Base-by-base conservation (phyloP, 371 early-diverging fungal species). In the Rhizopus arrhizus region DNA sequence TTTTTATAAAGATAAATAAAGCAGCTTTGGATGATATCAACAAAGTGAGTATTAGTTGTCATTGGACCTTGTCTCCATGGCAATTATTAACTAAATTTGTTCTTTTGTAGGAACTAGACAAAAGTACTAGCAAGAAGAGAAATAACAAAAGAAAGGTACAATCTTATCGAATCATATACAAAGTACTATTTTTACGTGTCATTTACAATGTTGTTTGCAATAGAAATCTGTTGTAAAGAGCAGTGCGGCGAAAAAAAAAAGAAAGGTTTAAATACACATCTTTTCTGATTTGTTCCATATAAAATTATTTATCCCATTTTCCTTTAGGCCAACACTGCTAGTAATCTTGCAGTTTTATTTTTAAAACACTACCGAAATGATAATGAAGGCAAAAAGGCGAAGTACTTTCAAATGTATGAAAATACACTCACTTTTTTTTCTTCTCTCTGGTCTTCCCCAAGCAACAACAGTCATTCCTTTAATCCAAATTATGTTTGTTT, bases 401-500 rank as follows among this genome's bases (percentile, higher is more conserved):
- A 52, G 7, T 52, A 59, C 59, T 59, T 59, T 52, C 43, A 59
- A 31, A 43, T 16, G 59, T 59, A 52, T 52, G 59, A 33, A 50
- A 43, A 59, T 59, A 32, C 51, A 29, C 32, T 3, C 33, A 32
- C 36, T 36, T 36, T 36, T 51, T 42, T 59, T 48, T 47, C 54
- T 58, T 54, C 35, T 53, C 35, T 41, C 48, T 58, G 64, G 54
- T 8, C 53, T 54, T 16, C 31, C 64, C 10, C 54, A 36, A 11
- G 2, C 34, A 46, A 40, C 46, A 52, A 41, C 58, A 16, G 11
- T 15, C 6, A 51, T 57, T 11, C 53, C 56, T 10, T 6, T 62
- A 4, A 41, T 56, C 49, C 62, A 62, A 45, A 56, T 51, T 22
- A 56, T 62, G 62, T n/a, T n/a, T n/a, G n/a, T n/a, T n/a, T n/a